Base-by-base conservation (phyloP, 2,329 filamentous ascomycete species). In the Paecilomyces sp. region DNA sequence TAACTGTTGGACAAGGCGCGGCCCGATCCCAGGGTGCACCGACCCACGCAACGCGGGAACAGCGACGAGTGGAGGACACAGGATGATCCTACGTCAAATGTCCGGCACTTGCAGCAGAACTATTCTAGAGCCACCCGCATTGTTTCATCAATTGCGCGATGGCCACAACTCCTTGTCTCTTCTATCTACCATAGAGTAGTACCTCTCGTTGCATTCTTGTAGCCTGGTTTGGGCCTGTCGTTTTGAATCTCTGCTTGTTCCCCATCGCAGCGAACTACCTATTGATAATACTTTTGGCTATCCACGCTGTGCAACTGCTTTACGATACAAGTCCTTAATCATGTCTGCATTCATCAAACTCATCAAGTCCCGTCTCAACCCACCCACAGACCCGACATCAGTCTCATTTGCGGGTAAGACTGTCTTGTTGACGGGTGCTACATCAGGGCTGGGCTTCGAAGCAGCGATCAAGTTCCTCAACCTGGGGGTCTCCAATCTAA, bases 381-480 rank as follows among this genome's bases (percentile, higher is more conserved):
- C 71, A 1, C 77, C 76, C 0, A 63, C 66, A 30, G 72, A 79
- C 47, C 72, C 74, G 24, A 70, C 60, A 4, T 63, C 67, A 15
- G 63, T 70, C 54, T 77, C 76, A 1, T 77, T 82, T 55, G 72
- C 70, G 8, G 75, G 77, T 12, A 79, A 78, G 63, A 80, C 76
- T 0, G 75, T 82, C 2, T 69, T 83, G 8, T 65, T 83, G 15
- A 82, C 81, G 6, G 81, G 81, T 24, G 79, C 79, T 9, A 83
- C 80, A 51, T 74, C 77, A 1, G 81, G 81, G 3, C 68, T 84
- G 13, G 81, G 81, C 0, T 74, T 80, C 24, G 78, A 81, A 64
- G 79, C 81, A 4, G 78, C 80, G 1, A 70, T 77, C 62, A 81
- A 82, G 64, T 75, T 80, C 53, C 74, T 77, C 5, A 70, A 71